These are phyloP conservation scores for Chalciporus piperatus DNA, from an alignment of 768 basidiomycete genomes.

Conservation along the genomic window DNA sequence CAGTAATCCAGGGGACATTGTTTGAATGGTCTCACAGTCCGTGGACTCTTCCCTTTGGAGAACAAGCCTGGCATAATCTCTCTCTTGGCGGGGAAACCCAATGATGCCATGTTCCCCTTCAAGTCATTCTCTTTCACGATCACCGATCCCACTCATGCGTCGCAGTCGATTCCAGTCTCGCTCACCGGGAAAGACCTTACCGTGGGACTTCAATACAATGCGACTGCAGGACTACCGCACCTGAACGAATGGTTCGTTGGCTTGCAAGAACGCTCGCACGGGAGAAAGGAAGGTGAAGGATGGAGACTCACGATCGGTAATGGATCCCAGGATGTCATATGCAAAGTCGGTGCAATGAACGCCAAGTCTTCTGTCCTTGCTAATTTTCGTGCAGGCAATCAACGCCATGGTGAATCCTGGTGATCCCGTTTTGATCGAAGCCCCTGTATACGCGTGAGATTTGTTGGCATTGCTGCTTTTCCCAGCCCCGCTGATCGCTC, in stretches of 20 bases:
- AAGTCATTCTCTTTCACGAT: slow-evolving; percentile 69
- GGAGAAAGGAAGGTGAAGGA: slow-evolving; percentile 54
- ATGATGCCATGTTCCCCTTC: slow-evolving; percentile 88
- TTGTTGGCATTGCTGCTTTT: slow-evolving; percentile 11
- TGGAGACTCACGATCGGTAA: slow-evolving; percentile 79
- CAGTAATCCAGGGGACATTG: not conserved
- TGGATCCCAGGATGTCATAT: slow-evolving; percentile 88
- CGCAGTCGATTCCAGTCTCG: slow-evolving; percentile 46
- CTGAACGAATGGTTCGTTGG: slow-evolving; percentile 67
- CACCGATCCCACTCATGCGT: slow-evolving; percentile 45
- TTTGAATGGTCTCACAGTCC: slow-evolving; percentile 40
- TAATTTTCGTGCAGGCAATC: slow-evolving; percentile 51
- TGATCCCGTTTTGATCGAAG: slow-evolving; percentile 79
- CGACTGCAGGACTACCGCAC: slow-evolving; percentile 65
- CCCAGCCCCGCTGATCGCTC: slow-evolving; percentile 9
- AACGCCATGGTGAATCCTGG: slow-evolving; percentile 70
- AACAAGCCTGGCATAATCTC: slow-evolving; percentile 74
- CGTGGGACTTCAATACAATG: slow-evolving; percentile 72
- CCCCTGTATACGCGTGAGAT: slow-evolving; percentile 72
- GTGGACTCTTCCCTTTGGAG: slow-evolving; percentile 77
- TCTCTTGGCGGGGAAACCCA: slow-evolving; percentile 89
- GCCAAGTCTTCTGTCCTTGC: slow-evolving; percentile 2
- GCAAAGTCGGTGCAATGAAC: slow-evolving; percentile 53
- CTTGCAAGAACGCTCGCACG: slow-evolving; percentile 71
- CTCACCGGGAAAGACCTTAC: slow-evolving; percentile 61